These are phyloP conservation scores for Amphicarpaea edgeworthii DNA, from an alignment of 306 rosid species.

Conservation along the genomic window DNA sequence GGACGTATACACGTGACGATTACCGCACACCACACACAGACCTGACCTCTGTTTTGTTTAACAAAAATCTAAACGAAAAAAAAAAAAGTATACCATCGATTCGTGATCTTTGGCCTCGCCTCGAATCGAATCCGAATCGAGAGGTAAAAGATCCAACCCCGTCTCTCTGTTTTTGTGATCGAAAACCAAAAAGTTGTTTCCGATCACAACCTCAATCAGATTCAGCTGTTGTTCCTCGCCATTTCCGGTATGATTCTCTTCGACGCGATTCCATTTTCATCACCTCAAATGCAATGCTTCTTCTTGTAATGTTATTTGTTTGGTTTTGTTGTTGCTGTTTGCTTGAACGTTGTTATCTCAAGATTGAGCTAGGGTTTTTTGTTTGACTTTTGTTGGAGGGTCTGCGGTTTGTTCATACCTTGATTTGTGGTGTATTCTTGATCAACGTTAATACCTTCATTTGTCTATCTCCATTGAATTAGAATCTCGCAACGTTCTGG, in stretches of 20 bases:
- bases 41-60: background rate
- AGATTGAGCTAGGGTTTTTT: slow-evolving; percentile 31
- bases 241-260: slow-evolving; percentile 24
- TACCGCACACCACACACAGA: slow-evolving; percentile 11
- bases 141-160: slow-evolving; percentile 34
- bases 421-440: slow-evolving; percentile 13
- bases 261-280: background rate
- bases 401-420: slow-evolving; percentile 10
- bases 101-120: slow-evolving; percentile 40
- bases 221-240: slow-evolving; percentile 43
- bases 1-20: background rate
- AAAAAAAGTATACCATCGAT: slow-evolving; percentile 16
- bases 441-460: slow-evolving; percentile 22
- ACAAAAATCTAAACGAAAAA: background rate
- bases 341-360: background rate
- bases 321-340: slow-evolving; percentile 1
- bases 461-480: background rate
- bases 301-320: too few relatives aligned
- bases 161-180: slow-evolving; percentile 23
- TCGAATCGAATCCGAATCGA: slow-evolving; percentile 38
- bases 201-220: slow-evolving; percentile 18
- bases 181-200: slow-evolving; percentile 11
- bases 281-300: background rate
- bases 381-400: slow-evolving; percentile 11
- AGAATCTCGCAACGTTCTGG: slow-evolving; percentile 26